Evolutionary conservation across 345 rosid genomes (phyloP), one percentile per base, ranked within the genome.

Genomic region (Garcia nutans): DNA sequence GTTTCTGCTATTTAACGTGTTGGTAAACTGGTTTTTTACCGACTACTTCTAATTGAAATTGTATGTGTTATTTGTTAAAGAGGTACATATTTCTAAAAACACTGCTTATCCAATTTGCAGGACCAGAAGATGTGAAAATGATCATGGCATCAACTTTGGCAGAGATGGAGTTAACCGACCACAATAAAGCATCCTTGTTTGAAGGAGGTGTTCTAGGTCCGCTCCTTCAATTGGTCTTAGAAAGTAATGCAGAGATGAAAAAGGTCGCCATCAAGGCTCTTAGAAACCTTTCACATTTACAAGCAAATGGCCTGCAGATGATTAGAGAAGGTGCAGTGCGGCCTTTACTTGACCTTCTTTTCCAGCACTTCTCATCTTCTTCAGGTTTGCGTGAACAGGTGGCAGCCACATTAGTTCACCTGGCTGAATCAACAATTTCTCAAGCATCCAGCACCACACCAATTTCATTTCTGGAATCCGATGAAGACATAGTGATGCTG

Each of bases 81-180:
- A 64, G 58, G 28, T 55, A 10, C 26, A 22, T 23, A 11, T 47
- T 59, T 66, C 49, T 78, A 57, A 70, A 42, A 45, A 33, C 63
- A 44, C 54, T 42, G 10, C 54, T 72, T 60, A 24, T 6, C 70
- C 69, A 11, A 56, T 75, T 59, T 78, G 77, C 89, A 90, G 94
- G 94, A 57, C 66, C 92, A 9, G 91, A 87, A 61, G 82, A 86
- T 75, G 89, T 76, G 42, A 84, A 88, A 83, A 68, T 73, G 79
- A 47, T 42, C 59, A 87, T 90, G 92, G 88, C 85, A 54, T 77
- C 82, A 44, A 75, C 91, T 77, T 68, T 90, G 81, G 88, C 85
- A 44, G 92, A 90, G 58, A 84, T 87, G 83, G 94, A 86, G 83
- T 73, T 90, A 79, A 85, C 92, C 44, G 92, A 87, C 73, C 87